Evolutionary conservation across 164 flowering plant genomes (phyloP).

Genomic region (Annona cherimola): DNA sequence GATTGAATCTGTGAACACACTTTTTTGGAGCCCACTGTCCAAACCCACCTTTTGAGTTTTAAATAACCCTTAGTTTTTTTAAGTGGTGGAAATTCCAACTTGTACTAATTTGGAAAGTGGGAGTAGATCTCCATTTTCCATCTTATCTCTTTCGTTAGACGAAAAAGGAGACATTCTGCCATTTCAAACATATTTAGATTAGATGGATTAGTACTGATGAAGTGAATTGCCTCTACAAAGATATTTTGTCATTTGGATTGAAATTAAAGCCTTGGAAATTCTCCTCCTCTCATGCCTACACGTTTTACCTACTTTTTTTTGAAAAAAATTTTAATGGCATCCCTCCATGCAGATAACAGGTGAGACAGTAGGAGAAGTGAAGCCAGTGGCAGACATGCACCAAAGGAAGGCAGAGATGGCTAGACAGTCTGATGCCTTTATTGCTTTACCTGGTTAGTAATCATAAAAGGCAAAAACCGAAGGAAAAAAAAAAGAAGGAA

Average conservation of each 20-base stretch:
- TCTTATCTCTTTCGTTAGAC: too few relatives aligned
- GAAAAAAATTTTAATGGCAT: conserved; percentile 4
- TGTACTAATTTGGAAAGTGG: too few relatives aligned
- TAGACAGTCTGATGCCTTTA: conserved; percentile 95
- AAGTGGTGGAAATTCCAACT: too few relatives aligned
- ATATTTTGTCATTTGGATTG: too few relatives aligned
- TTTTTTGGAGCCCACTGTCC: background rate
- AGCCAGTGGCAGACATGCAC: conserved; percentile 98
- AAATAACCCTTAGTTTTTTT: background rate
- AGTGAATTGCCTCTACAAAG: too few relatives aligned
- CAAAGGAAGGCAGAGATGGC: conserved; percentile 99
- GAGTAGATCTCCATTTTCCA: too few relatives aligned
- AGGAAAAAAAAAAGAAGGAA: background rate
- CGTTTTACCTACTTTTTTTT: background rate
- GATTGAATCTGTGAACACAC: background rate
- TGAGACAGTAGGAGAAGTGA: conserved; percentile 97
- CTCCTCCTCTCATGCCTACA: conserved; percentile 10
- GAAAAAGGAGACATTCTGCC: background rate
- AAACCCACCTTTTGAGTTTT: background rate
- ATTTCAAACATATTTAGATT: background rate
- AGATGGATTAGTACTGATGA: too few relatives aligned
- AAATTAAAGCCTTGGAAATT: conserved; percentile 4
- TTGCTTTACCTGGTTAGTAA: conserved; percentile 92
- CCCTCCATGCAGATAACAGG: conserved; percentile 84
- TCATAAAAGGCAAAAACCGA: conserved; percentile 6